A percentile compares a stretch with the other conserved stretches of the same genome.
Evolutionary conservation across 2,329 filamentous ascomycete genomes (phyloP).

Genomic region (Talaromyces sp.): DNA sequence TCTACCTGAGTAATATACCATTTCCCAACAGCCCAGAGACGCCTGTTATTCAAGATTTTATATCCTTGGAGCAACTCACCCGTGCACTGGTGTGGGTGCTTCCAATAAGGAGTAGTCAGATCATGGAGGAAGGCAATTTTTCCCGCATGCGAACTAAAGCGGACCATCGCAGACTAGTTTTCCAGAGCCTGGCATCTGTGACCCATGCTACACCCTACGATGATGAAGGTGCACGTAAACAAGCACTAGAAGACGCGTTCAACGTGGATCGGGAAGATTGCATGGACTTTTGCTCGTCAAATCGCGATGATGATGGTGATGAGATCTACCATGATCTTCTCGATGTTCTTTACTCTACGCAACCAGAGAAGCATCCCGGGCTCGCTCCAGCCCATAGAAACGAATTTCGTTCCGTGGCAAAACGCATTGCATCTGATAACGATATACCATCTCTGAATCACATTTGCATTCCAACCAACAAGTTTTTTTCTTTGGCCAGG

Average conservation of each 20-base stretch:
- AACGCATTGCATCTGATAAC: background rate
- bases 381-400: background rate
- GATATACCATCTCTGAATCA: background rate
- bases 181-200: slow-evolving; percentile 4
- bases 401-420: background rate
- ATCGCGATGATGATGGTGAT: slow-evolving; percentile 3
- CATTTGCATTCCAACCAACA: background rate
- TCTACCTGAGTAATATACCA: background rate
- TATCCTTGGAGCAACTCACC: background rate
- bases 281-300: background rate
- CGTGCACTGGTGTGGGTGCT: background rate
- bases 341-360: slow-evolving; percentile 1
- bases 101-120: background rate
- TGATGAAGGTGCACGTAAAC: background rate
- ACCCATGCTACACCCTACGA: background rate
- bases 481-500: background rate
- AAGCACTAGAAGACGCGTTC: slow-evolving; percentile 1
- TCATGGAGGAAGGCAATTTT: background rate
- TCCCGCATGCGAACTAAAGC: slow-evolving; percentile 1
- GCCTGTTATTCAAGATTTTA: background rate
- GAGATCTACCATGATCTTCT: slow-evolving; percentile 7
- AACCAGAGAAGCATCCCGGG: background rate
- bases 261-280: background rate
- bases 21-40: background rate
- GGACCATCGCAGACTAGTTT: slow-evolving; percentile 4